Conservation (phyloP, 148 eudicot species). For the Mesembryanthemum crystallinum region DNA sequence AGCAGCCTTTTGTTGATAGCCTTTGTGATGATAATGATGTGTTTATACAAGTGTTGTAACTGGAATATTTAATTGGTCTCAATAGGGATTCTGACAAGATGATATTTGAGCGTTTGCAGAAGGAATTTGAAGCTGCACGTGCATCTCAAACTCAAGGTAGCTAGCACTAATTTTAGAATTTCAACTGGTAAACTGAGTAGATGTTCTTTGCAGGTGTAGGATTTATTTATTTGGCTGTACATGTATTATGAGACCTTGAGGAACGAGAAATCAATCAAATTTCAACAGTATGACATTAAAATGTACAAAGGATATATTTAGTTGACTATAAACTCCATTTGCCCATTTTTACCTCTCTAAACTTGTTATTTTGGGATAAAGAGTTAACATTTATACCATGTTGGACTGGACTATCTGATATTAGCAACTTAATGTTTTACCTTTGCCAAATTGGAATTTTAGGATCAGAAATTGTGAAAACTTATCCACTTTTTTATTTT, state of each 20-base stretch:
- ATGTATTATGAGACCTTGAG: neutral
- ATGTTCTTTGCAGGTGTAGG: neutral
- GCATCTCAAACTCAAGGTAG: slow-evolving; percentile 88
- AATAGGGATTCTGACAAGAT: slow-evolving; percentile 87
- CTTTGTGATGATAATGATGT: neutral
- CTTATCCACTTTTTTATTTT: neutral
- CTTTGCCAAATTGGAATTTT: neutral
- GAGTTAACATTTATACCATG: neutral
- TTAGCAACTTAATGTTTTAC: neutral
- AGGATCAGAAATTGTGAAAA: neutral
- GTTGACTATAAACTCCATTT: too few species aligned
- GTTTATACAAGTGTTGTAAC: neutral
- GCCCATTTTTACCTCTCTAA: neutral
- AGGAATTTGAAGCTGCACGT: slow-evolving; percentile 87
- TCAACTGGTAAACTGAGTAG: neutral
- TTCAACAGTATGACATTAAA: neutral
- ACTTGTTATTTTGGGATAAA: neutral
- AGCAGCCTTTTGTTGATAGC: neutral
- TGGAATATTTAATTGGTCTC: slow-evolving; percentile 11
- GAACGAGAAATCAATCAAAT: neutral
- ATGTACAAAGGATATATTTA: neutral
- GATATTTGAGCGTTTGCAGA: slow-evolving; percentile 90
- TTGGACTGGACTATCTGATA: too few species aligned
- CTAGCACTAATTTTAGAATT: neutral
- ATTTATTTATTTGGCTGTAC: neutral